These are phyloP conservation scores for Musa balbisiana DNA, from an alignment of 202 grass and related monocot species.

Conservation along the genomic window DNA sequence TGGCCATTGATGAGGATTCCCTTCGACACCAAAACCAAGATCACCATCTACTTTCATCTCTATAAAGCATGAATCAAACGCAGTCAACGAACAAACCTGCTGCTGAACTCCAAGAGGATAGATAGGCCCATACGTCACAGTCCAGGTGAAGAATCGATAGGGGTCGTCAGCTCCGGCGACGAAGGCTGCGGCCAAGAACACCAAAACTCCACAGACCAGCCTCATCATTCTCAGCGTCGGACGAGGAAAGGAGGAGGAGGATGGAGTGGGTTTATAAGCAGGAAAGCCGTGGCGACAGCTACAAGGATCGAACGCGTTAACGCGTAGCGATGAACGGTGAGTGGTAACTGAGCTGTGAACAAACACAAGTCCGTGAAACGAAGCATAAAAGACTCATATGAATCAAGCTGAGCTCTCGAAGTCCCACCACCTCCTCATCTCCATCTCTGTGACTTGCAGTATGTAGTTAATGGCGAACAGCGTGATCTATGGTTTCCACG, in stretches of 20 bases:
- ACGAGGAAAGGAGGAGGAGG: too few species aligned
- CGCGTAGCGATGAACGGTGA: background rate
- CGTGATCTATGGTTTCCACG: background rate
- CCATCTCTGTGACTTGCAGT: too few species aligned
- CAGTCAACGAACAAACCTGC: conserved; percentile 22
- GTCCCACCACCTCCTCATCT: too few species aligned
- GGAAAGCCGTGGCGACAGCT: too few species aligned
- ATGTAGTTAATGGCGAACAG: too few species aligned
- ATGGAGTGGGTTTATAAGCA: too few species aligned
- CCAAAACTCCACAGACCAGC: background rate
- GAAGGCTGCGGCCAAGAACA: background rate
- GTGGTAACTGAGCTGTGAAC: background rate
- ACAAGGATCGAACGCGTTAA: background rate
- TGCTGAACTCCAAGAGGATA: conserved; percentile 52
- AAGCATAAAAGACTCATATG: background rate
- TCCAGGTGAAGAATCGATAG: conserved; percentile 89
- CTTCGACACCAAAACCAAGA: conserved; percentile 22
- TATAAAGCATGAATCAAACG: background rate
- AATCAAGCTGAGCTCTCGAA: too few species aligned
- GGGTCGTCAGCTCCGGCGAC: conserved; percentile 64
- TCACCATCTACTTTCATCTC: background rate
- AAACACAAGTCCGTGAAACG: background rate
- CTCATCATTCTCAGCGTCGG: background rate
- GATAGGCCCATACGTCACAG: conserved; percentile 60
- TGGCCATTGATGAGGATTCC: conserved; percentile 93